Evolutionary conservation across 2,329 filamentous ascomycete genomes (phyloP).

Genomic region (Epichloe bromicola): DNA sequence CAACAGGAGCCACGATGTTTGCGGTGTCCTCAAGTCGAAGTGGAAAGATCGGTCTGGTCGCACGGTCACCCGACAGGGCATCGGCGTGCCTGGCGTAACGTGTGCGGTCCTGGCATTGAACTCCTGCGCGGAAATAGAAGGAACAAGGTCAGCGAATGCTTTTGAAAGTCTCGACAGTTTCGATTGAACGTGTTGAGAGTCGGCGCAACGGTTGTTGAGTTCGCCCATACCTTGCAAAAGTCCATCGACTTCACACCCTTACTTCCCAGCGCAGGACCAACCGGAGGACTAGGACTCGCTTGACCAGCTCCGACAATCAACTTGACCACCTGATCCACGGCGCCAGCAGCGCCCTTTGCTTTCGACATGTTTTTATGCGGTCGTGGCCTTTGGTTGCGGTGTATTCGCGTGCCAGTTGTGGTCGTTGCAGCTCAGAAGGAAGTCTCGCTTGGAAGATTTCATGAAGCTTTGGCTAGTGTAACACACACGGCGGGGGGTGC

Average conservation of each 20-base stretch:
- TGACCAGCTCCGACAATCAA: constrained; percentile 94
- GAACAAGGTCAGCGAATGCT: constrained; percentile 8
- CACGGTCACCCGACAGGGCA: constrained; percentile 82
- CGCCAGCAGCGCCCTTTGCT: constrained; percentile 25
- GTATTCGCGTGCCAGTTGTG: constrained; percentile 1
- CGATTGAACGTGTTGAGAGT: background rate
- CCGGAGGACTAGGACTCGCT: constrained; percentile 85
- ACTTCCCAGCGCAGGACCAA: constrained; percentile 88
- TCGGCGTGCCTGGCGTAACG: constrained; percentile 69
- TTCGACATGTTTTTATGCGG: constrained; percentile 38
- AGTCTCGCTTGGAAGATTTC: constrained; percentile 7
- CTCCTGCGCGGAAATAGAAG: constrained; percentile 45
- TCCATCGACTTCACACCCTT: constrained; percentile 99
- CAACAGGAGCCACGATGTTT: constrained; percentile 82
- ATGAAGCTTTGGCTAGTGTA: background rate
- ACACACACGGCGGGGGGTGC: background rate
- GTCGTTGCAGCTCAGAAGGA: background rate
- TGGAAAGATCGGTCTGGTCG: constrained; percentile 85
- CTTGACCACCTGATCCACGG: constrained; percentile 71
- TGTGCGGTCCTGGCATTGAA: constrained; percentile 92
- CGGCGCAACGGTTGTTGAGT: background rate
- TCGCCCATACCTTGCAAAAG: constrained; percentile 79
- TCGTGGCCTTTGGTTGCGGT: constrained; percentile 7
- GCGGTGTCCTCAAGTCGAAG: constrained; percentile 87
- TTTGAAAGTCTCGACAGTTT: background rate